Evolutionary conservation across 78 protist species (phyloP).

Genomic region (Dictyostelium firmibasis): DNA sequence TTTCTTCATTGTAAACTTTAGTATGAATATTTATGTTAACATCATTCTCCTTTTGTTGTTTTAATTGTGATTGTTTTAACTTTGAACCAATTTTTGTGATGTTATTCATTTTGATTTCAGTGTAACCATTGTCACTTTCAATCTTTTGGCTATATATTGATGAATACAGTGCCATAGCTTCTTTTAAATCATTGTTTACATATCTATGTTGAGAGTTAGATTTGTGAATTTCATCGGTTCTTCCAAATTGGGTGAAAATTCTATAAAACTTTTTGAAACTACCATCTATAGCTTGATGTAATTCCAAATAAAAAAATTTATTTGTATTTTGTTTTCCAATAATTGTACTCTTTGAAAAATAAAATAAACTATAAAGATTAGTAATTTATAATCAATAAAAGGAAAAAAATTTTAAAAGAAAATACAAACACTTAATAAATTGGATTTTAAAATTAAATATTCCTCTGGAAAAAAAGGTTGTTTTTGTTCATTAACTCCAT

Average conservation of each 20-base stretch:
- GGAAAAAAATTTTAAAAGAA: background rate
- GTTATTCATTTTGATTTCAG: background rate
- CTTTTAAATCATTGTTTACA: background rate
- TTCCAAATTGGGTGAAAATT: slow-evolving; percentile 21
- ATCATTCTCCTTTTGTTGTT: background rate
- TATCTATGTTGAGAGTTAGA: slow-evolving; percentile 10
- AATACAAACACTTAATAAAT: slow-evolving; percentile 2
- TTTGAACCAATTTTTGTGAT: slow-evolving; percentile 9
- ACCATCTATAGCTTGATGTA: slow-evolving; percentile 1
- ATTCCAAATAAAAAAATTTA: slow-evolving; percentile 19
- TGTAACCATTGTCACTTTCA: background rate
- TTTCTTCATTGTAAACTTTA: background rate
- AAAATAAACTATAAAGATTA: background rate
- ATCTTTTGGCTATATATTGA: slow-evolving; percentile 17
- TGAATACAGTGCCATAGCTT: background rate
- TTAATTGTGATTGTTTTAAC: background rate
- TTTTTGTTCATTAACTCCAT: background rate
- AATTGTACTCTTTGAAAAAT: background rate
- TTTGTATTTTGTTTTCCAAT: background rate
- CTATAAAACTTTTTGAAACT: slow-evolving; percentile 3
- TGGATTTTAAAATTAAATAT: background rate
- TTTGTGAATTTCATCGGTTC: slow-evolving; percentile 12
- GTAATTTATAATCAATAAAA: background rate
- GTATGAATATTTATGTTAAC: background rate
- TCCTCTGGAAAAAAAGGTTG: slow-evolving; percentile 21